These are phyloP conservation scores for Rhododendron simsii DNA, from an alignment of 148 eudicot genomes.

Conservation along the genomic window DNA sequence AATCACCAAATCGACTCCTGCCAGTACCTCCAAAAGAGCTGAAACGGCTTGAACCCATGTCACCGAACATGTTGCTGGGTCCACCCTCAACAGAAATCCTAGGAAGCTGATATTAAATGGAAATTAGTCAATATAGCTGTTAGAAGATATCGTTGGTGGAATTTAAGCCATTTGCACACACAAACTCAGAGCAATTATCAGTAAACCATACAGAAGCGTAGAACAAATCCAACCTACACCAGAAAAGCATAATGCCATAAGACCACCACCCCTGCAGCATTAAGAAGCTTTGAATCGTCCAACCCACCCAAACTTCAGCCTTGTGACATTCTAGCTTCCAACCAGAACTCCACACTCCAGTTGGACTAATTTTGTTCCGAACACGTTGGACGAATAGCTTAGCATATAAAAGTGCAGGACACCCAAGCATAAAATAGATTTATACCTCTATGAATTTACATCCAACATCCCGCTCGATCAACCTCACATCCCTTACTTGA, in stretches of 20 bases:
- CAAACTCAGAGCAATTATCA: not conserved
- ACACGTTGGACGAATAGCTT: not conserved
- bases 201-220: not conserved
- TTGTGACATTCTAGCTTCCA: not conserved
- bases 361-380: not conserved
- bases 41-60: slow-evolving; percentile 26
- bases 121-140: slow-evolving; percentile 12
- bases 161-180: not conserved
- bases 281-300: not conserved
- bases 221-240: not conserved
- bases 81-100: slow-evolving; percentile 55
- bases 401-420: not conserved
- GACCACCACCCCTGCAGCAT: not conserved
- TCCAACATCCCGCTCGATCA: slow-evolving; percentile 82
- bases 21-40: slow-evolving; percentile 20
- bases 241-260: not conserved
- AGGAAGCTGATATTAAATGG: slow-evolving; percentile 52
- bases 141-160: not conserved
- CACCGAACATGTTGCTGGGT: slow-evolving; percentile 39
- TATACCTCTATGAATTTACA: slow-evolving; percentile 69
- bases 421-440: not conserved
- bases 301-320: not conserved
- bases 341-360: not conserved
- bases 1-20: slow-evolving; percentile 36
- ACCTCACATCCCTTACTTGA: slow-evolving; percentile 53